phyloP scores from a whole-genome alignment of 2,329 filamentous ascomycete genomes.

The Calonectria leucothoes region DNA sequence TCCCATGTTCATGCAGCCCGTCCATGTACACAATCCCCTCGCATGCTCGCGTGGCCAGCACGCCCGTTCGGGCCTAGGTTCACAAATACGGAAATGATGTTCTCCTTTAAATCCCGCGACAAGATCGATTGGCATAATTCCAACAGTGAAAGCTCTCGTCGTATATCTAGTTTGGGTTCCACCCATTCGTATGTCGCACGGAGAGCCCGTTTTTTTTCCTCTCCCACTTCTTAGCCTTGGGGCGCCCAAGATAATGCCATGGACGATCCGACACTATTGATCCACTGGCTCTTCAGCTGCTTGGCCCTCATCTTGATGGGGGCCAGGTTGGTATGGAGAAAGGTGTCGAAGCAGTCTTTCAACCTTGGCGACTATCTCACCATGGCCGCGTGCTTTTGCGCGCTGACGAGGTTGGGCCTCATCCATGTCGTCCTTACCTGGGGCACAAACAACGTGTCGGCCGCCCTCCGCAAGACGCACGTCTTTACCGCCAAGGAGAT shows the following conservation, averaged over 20 bases:
- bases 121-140: background rate
- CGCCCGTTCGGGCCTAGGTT: background rate
- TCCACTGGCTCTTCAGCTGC: conserved; percentile 28
- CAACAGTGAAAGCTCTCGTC: background rate
- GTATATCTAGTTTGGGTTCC: background rate
- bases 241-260: conserved; percentile 7
- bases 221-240: background rate
- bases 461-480: conserved; percentile 23
- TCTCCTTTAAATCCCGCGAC: conserved; percentile 4
- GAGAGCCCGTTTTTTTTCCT: background rate
- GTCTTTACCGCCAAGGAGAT: conserved; percentile 22
- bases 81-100: conserved; percentile 4
- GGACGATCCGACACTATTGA: conserved; percentile 29
- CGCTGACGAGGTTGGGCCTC: conserved; percentile 24
- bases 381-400: conserved; percentile 25
- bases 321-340: conserved; percentile 17
- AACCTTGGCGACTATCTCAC: conserved; percentile 27
- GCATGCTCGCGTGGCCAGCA: background rate
- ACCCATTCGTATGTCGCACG: background rate
- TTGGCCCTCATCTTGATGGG: conserved; percentile 14
- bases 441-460: conserved; percentile 28
- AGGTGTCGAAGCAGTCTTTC: conserved; percentile 17
- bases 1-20: background rate
- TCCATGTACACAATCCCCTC: no score
- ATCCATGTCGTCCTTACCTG: conserved; percentile 29